Conservation (phyloP, 192 early-diverging fungal species). For the Podila minutissima region DNA sequence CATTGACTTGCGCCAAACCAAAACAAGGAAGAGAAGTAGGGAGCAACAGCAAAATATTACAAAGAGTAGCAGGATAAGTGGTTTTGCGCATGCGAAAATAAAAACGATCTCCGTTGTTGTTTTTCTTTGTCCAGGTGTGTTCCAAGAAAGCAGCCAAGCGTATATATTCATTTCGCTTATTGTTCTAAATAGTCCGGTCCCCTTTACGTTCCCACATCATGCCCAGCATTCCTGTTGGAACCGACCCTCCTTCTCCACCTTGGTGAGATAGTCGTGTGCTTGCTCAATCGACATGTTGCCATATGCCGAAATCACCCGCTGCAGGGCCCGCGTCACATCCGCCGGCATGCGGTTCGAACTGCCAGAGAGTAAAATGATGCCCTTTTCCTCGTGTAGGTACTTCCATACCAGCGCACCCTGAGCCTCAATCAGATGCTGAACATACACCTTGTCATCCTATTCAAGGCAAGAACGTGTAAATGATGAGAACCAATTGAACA, state of each 20-base stretch:
- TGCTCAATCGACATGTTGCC: slow-evolving; percentile 63
- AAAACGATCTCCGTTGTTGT: no score
- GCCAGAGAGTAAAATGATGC: slow-evolving; percentile 79
- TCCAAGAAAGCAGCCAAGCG: no score
- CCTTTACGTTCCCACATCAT: slow-evolving; percentile 26
- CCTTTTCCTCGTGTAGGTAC: slow-evolving; percentile 63
- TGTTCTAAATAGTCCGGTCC: no score
- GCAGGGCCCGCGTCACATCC: slow-evolving; percentile 73
- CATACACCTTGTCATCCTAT: slow-evolving; percentile 80
- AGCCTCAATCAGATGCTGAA: slow-evolving; percentile 76
- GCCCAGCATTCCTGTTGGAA: slow-evolving; percentile 93
- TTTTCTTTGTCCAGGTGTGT: no score
- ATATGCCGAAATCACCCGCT: slow-evolving; percentile 59
- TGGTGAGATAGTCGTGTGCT: slow-evolving; percentile 67
- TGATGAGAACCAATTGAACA: background rate
- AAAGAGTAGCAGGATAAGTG: no score
- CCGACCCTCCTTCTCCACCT: slow-evolving; percentile 70
- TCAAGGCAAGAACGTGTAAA: background rate
- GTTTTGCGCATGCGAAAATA: no score
- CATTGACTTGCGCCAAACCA: background rate
- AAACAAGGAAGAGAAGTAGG: background rate
- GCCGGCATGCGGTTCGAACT: slow-evolving; percentile 81
- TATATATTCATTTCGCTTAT: no score
- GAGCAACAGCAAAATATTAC: background rate
- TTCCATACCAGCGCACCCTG: slow-evolving; percentile 71